Base-by-base conservation (phyloP, 306 rosid genomes). In the Gastrolobium bilobum region DNA sequence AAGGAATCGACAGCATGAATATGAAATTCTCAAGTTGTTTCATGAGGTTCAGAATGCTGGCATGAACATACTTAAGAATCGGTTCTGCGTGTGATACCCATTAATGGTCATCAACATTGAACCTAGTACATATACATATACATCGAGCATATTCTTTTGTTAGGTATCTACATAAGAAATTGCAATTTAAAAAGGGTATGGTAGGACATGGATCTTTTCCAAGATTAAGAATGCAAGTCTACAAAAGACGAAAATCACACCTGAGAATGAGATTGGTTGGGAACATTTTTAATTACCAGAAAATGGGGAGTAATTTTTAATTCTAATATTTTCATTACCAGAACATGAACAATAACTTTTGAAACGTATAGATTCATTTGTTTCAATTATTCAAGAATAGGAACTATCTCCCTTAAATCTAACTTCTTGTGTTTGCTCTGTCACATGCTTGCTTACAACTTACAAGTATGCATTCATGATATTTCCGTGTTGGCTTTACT, bases 401-500 rank as follows among this genome's bases (percentile, higher is more conserved):
- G 39, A 62, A 29, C n/a, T 10, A 7, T 60, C 35, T 8, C 4
- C 35, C 52, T 35, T 51, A 35, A 4, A 33, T 30, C 47, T 13
- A 38, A 53, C 15, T 14, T 38, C 2, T 5, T 42, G 9, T 30
- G 26, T 65, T 64, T 66, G 44, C 47, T 40, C 54, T 29, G 7
- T 56, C 68, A 68, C 67, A 6, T 44, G 72, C 68, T 58, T 50
- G 67, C 4, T 29, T 35, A 44, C 78, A 75, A 33, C 4, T 29
- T 35, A 44, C 78, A 75, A 33, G 58, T 68, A 47, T 37, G 53
- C 69, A 65, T 73, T 64, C 4, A 73, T 26, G 76, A 53, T 66
- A 34, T 48, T 64, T 73, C 60, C 35, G 26, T 56, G 43, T 59
- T 64, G 20, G 70, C 75, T 64, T 54, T 46, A 46, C 11, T 7